These are phyloP conservation scores for Corylus americana DNA, from an alignment of 306 rosid species.

Conservation along the genomic window DNA sequence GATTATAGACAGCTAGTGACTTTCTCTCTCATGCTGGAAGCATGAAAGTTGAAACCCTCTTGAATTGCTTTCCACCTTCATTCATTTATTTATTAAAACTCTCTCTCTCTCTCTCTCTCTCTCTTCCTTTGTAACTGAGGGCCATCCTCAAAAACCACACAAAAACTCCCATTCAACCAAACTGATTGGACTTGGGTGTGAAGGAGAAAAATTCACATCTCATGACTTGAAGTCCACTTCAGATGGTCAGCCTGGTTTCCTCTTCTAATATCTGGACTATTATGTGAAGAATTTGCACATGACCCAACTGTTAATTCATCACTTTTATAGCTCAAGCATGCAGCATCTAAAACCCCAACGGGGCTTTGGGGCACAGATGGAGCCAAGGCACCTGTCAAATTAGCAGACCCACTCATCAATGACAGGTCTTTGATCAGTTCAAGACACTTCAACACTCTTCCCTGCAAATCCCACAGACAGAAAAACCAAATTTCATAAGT, in stretches of 20 bases:
- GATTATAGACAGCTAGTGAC: slow-evolving; percentile 32
- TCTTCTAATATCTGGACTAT: slow-evolving; percentile 45
- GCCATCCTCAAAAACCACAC: slow-evolving; percentile 36
- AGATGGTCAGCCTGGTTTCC: slow-evolving; percentile 41
- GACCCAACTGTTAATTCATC: slow-evolving; percentile 52
- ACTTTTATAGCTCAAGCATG: slow-evolving; percentile 58
- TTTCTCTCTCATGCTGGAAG: slow-evolving; percentile 30
- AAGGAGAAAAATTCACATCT: slow-evolving; percentile 40
- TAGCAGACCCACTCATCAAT: slow-evolving; percentile 29
- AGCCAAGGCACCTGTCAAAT: slow-evolving; percentile 32
- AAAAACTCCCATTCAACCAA: slow-evolving; percentile 67
- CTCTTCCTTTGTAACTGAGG: slow-evolving; percentile 12
- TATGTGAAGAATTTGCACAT: slow-evolving; percentile 44
- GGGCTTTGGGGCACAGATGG: slow-evolving; percentile 74
- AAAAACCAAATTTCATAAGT: slow-evolving; percentile 4
- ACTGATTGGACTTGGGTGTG: slow-evolving; percentile 43
- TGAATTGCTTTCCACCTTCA: slow-evolving; percentile 21
- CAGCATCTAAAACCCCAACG: slow-evolving; percentile 57
- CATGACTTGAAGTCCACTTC: slow-evolving; percentile 44
- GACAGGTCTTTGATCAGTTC: slow-evolving; percentile 51
- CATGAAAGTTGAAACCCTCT: slow-evolving; percentile 13
- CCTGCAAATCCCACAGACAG: slow-evolving; percentile 53
- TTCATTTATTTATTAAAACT: slow-evolving; percentile 34
- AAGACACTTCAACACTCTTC: slow-evolving; percentile 66
- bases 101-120: slow-evolving; percentile 27